A percentile compares a stretch with the other conserved stretches of the same genome.
Evolutionary conservation across 1,284 basidiomycete genomes (phyloP).

Genomic region (Moniliophthora roreri): DNA sequence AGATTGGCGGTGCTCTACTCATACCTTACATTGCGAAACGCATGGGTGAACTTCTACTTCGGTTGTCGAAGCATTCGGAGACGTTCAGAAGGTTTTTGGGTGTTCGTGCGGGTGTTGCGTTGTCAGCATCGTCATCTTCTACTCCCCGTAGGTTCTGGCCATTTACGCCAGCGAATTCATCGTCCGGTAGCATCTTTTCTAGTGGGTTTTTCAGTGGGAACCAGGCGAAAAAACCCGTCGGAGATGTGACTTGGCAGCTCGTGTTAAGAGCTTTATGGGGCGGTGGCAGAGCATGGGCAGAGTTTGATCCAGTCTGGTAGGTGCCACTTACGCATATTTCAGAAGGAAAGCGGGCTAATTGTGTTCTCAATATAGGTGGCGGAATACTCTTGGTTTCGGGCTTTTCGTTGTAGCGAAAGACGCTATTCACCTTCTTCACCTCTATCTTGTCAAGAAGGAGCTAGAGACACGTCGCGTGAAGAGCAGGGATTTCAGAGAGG

Average conservation of each 20-base stretch:
- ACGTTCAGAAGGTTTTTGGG: neutral
- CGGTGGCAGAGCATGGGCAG: conserved; percentile 59
- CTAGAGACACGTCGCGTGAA: conserved; percentile 64
- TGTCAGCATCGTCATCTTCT: conserved; percentile 21
- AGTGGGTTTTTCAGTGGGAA: conserved; percentile 1
- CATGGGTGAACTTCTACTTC: conserved; percentile 62
- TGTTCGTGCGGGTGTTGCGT: conserved; percentile 13
- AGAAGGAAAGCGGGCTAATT: neutral
- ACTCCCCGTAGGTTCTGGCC: neutral
- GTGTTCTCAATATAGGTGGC: conserved; percentile 48
- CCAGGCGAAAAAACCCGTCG: conserved; percentile 2
- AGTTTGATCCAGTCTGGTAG: conserved; percentile 73
- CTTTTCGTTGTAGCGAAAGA: conserved; percentile 69
- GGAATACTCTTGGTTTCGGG: conserved; percentile 69
- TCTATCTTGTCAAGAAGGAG: conserved; percentile 69
- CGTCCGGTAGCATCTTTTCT: neutral
- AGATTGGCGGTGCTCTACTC: conserved; percentile 64
- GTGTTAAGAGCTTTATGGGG: conserved; percentile 49
- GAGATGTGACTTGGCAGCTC: conserved; percentile 34
- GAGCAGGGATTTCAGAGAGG: conserved; percentile 66
- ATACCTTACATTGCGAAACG: conserved; percentile 61
- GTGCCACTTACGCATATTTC: conserved; percentile 14
- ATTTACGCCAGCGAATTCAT: neutral
- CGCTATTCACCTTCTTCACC: conserved; percentile 59
- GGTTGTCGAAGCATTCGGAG: conserved; percentile 40